These are phyloP conservation scores for Geotrichum histeridarum DNA, from an alignment of 1,139 yeast genomes.

Conservation along the genomic window DNA sequence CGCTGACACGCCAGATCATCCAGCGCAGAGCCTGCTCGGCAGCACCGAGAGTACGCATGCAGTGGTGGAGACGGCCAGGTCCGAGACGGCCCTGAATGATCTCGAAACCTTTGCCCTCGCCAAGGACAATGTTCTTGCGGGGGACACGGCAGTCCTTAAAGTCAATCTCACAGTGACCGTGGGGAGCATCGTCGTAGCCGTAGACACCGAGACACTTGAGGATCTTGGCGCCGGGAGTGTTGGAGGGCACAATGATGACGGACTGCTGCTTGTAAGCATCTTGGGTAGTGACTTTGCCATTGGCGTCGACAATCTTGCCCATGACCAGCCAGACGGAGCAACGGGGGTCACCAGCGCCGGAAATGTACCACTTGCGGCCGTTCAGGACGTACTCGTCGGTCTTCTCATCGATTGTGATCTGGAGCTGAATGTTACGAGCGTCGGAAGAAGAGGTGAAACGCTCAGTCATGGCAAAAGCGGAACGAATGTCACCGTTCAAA, in stretches of 20 bases:
- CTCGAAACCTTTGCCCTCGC: slow-evolving; percentile 60
- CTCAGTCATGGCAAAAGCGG: slow-evolving; percentile 71
- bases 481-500: slow-evolving; percentile 54
- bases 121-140: slow-evolving; percentile 41
- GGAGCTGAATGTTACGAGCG: slow-evolving; percentile 57
- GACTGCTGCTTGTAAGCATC: slow-evolving; percentile 53
- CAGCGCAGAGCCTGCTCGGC: slow-evolving; percentile 57
- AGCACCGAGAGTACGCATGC: slow-evolving; percentile 64
- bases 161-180: slow-evolving; percentile 62
- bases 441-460: slow-evolving; percentile 62
- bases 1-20: slow-evolving; percentile 52
- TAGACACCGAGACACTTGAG: slow-evolving; percentile 55
- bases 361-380: slow-evolving; percentile 72
- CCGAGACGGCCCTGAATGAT: slow-evolving; percentile 67
- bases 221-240: slow-evolving; percentile 51
- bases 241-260: slow-evolving; percentile 54
- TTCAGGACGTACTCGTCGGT: slow-evolving; percentile 51
- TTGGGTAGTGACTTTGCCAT: slow-evolving; percentile 26
- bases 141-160: slow-evolving; percentile 53
- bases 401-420: slow-evolving; percentile 42
- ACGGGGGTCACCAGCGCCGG: slow-evolving; percentile 71
- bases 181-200: slow-evolving; percentile 71
- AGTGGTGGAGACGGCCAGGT: slow-evolving; percentile 71
- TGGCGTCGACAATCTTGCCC: slow-evolving; percentile 51
- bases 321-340: slow-evolving; percentile 56